phyloP scores from a whole-genome alignment of 805 yeast species.

The Candida hispaniensis region DNA sequence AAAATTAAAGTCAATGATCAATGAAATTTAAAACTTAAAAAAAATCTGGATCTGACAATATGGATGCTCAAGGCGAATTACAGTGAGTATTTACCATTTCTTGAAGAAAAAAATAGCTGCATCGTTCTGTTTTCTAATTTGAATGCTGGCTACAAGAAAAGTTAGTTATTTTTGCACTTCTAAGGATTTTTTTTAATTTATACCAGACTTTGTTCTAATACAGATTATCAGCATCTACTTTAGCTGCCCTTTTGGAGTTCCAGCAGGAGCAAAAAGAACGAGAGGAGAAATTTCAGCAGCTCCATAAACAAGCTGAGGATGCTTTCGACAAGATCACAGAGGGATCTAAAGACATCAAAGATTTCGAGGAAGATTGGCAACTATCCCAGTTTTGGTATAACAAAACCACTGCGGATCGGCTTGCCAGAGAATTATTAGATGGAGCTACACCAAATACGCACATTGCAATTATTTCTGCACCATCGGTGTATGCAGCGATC shows the following conservation, averaged over 20 bases:
- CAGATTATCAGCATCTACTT: constrained; percentile 37
- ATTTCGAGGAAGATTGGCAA: constrained; percentile 88
- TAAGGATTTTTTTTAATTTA: too few species aligned
- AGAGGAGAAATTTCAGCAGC: constrained; percentile 42
- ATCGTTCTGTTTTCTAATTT: too few species aligned
- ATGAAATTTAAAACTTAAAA: too few species aligned
- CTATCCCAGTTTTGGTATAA: constrained; percentile 83
- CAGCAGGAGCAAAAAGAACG: constrained; percentile 51
- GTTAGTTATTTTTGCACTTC: too few species aligned
- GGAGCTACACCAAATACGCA: constrained; percentile 66
- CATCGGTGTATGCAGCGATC: constrained; percentile 83
- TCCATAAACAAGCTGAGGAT: constrained; percentile 49
- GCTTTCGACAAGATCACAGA: constrained; percentile 32
- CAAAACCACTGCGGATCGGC: constrained; percentile 55
- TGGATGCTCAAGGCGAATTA: too few species aligned
- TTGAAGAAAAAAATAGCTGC: too few species aligned
- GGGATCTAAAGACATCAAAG: constrained; percentile 44
- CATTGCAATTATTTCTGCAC: constrained; percentile 75
- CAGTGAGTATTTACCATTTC: too few species aligned
- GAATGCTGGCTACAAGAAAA: too few species aligned
- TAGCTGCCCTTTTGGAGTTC: constrained; percentile 53
- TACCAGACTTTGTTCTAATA: too few species aligned
- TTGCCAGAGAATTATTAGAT: constrained; percentile 62
- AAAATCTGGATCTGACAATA: too few species aligned
- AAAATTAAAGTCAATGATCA: too few species aligned